Conservation (phyloP, 2,329 filamentous ascomycete genomes). For the Colletotrichum eleusines region DNA sequence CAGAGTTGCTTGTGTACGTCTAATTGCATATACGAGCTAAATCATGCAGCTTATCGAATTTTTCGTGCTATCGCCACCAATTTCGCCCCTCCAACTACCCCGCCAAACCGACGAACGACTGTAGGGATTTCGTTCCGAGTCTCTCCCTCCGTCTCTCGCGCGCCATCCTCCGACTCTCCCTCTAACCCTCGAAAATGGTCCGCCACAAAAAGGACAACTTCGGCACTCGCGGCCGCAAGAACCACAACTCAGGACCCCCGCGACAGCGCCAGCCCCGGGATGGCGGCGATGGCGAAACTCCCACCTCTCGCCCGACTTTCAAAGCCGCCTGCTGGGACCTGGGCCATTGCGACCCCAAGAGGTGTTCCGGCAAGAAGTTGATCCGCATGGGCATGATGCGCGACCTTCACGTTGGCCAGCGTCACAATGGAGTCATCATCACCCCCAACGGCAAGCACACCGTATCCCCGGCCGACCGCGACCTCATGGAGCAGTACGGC, state of each 20-base stretch:
- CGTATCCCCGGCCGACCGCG: constrained; percentile 84
- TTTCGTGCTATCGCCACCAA: constrained; percentile 2
- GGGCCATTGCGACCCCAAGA: constrained; percentile 96
- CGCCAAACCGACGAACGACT: constrained; percentile 1
- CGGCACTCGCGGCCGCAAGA: constrained; percentile 79
- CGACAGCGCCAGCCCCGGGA: constrained; percentile 64
- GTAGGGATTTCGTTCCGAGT: not conserved
- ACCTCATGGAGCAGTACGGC: constrained; percentile 87
- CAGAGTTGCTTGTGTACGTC: not conserved
- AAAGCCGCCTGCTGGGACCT: constrained; percentile 98
- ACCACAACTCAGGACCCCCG: constrained; percentile 65
- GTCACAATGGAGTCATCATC: constrained; percentile 91
- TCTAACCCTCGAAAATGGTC: constrained; percentile 72
- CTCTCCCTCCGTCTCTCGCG: not conserved
- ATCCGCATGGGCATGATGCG: constrained; percentile 95
- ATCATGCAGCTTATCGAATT: constrained; percentile 24
- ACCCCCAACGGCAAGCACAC: constrained; percentile 93
- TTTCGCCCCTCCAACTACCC: constrained; percentile 29
- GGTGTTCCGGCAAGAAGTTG: constrained; percentile 94
- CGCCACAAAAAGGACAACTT: constrained; percentile 94
- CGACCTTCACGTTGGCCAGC: constrained; percentile 90
- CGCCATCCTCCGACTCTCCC: not conserved
- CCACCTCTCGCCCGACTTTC: constrained; percentile 67
- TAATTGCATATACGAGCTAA: constrained; percentile 21
- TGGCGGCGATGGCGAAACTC: constrained; percentile 47